Percentiles rank a stretch among this genome's conserved stretches.
phyloP scores from a whole-genome alignment of 1,139 yeast genomes.

The Saccharomycopsis crataegensis region DNA sequence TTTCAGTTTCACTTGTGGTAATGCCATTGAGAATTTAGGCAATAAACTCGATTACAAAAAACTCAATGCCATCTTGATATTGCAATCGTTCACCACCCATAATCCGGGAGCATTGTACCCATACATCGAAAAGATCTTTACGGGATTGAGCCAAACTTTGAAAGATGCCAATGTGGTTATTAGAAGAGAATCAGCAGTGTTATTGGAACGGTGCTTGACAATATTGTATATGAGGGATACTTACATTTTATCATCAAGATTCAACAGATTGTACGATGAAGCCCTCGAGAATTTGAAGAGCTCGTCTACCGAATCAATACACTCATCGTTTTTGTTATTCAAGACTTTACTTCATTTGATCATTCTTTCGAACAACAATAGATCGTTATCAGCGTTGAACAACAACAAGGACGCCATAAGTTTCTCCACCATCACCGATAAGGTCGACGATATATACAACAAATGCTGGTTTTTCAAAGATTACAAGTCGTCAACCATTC shows the following conservation, averaged over 20 bases:
- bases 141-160: constrained; percentile 5
- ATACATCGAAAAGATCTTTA: constrained; percentile 11
- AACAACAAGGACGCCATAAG: background rate
- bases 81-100: constrained; percentile 14
- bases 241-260: background rate
- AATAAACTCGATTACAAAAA: constrained; percentile 12
- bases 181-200: constrained; percentile 12
- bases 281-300: constrained; percentile 13
- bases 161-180: constrained; percentile 12
- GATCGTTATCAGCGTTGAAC: background rate
- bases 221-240: constrained; percentile 8
- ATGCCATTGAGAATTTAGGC: constrained; percentile 15
- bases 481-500: constrained; percentile 64
- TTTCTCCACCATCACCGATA: constrained; percentile 8
- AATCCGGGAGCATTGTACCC: constrained; percentile 15
- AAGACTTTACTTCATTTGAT: constrained; percentile 10
- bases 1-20: constrained; percentile 15
- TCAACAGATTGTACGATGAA: constrained; percentile 6
- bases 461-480: constrained; percentile 49
- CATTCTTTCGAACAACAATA: constrained; percentile 8
- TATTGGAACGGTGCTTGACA: constrained; percentile 11
- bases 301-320: constrained; percentile 14
- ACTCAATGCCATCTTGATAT: constrained; percentile 9
- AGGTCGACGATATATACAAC: constrained; percentile 13
- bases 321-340: constrained; percentile 16